phyloP scores from a whole-genome alignment of 179 eudicot species.

The Heliamphora pulchella region DNA sequence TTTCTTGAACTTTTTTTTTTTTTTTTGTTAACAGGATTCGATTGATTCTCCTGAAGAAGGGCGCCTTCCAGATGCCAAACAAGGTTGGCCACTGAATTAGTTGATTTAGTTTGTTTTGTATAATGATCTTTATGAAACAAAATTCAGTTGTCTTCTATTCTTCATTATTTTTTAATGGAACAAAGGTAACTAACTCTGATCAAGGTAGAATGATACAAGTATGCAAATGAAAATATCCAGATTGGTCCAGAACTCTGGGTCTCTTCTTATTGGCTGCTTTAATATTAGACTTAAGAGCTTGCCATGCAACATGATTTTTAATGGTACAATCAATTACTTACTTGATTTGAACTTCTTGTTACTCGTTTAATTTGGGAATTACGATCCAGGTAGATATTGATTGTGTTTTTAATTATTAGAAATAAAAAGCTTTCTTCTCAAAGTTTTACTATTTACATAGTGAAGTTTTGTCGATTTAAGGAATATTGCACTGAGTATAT shows the following conservation, averaged over 20 bases:
- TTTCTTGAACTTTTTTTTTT: not conserved
- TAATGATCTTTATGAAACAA: not conserved
- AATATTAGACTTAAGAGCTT: not conserved
- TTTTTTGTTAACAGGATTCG: conserved; percentile 40
- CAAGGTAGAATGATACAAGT: not conserved
- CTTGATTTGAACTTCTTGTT: not conserved
- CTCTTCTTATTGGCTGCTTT: not conserved
- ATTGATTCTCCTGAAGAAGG: conserved; percentile 61
- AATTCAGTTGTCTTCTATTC: not conserved
- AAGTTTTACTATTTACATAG: not conserved
- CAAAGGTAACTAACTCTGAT: not conserved
- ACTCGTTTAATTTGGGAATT: not conserved
- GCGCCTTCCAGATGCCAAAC: conserved; percentile 81
- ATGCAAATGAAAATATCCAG: not conserved
- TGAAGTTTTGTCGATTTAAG: not conserved
- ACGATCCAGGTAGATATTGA: not conserved
- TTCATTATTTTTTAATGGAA: not conserved
- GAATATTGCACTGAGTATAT: not conserved
- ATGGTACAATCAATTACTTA: not conserved
- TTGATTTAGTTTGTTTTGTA: not conserved
- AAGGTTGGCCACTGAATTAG: conserved; percentile 33
- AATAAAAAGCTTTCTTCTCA: not conserved
- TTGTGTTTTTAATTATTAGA: not conserved
- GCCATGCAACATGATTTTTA: not conserved
- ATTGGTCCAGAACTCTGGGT: not conserved